Evolutionary conservation across 441 rosid species (phyloP), one percentile per base, ranked within the genome.

Genomic region (Gossypium schwendimanii): DNA sequence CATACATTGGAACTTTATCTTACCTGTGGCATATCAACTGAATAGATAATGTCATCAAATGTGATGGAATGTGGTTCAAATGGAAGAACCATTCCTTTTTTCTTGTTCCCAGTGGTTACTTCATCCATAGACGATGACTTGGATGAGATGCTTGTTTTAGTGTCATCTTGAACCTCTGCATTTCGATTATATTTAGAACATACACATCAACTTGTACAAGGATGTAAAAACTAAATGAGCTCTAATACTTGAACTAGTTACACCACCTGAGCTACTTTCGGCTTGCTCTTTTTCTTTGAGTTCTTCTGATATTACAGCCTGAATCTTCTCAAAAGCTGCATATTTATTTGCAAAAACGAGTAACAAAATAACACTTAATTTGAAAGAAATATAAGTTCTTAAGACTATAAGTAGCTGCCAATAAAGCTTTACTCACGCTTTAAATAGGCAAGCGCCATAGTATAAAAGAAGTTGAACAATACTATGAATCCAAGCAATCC

Each of bases 11-110:
- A 81, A 87, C 91, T 21, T 83, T 79, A 36, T 94, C 12, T 68
- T 84, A 92, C 98, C 94, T 81, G 84, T 26, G 99, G 99, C 94
- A 94, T 88, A 77, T 89, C 96, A 26, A 92, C 53, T 18, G 69
- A 41, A 63, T 63, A 63, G 52, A 44, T 20, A 63, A 63, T 20
- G 10, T 41, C 50, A 72, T 91, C 85, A 31, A 94, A 94, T 21
- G 93, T 81, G 12, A 94, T 80, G 10, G 87, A 89, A 78, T 84
- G 90, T 33, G 89, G 96, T 73, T 85, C 84, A 77, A 94, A 94
- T 59, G 97, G 98, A 80, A 92, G 93, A 77, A 91, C 85, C 94
- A 63, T 21, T 71, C 86, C 87, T 31, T 62, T 80, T 60, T 76
- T 84, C 49, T 74, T 52, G 63, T 21, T 65, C 11, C 26, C 41